Conservation (phyloP, 2,329 filamentous ascomycete genomes). For the Penicillium janthinellum region DNA sequence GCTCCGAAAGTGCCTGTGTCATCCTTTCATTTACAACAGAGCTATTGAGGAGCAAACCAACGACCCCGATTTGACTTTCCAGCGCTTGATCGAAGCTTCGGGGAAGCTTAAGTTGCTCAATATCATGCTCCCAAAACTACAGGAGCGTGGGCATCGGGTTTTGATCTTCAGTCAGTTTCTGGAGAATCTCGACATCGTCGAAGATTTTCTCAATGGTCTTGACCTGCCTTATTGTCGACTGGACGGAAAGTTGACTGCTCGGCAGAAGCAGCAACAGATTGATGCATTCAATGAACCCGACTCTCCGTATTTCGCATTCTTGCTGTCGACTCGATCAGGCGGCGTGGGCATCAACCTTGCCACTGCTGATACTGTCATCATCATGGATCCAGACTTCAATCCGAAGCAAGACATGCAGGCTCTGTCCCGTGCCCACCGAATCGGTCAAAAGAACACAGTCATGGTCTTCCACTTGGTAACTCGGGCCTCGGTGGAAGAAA, state of each 20-base stretch:
- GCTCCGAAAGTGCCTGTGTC: slow-evolving; percentile 88
- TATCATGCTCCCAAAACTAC: slow-evolving; percentile 82
- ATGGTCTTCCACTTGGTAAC: slow-evolving; percentile 95
- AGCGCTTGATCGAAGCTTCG: slow-evolving; percentile 87
- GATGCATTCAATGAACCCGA: slow-evolving; percentile 87
- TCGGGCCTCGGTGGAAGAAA: slow-evolving; percentile 84
- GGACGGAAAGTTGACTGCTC: slow-evolving; percentile 76
- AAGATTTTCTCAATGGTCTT: slow-evolving; percentile 84
- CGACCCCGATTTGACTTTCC: slow-evolving; percentile 63
- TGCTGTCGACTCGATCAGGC: slow-evolving; percentile 90
- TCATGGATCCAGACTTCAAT: slow-evolving; percentile 95
- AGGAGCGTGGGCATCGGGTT: slow-evolving; percentile 82
- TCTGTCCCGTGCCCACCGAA: slow-evolving; percentile 88
- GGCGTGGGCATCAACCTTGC: slow-evolving; percentile 97
- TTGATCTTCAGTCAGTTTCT: slow-evolving; percentile 96
- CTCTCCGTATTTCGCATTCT: slow-evolving; percentile 82
- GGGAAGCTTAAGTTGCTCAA: slow-evolving; percentile 84
- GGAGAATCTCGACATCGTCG: slow-evolving; percentile 79
- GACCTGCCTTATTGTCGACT: slow-evolving; percentile 75
- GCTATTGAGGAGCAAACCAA: slow-evolving; percentile 82
- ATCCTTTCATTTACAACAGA: slow-evolving; percentile 91
- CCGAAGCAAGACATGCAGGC: slow-evolving; percentile 98
- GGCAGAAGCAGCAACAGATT: slow-evolving; percentile 92
- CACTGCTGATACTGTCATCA: slow-evolving; percentile 96
- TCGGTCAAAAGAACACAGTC: slow-evolving; percentile 94